A percentile compares a stretch with the other conserved stretches of the same genome.
phyloP scores from a whole-genome alignment of 345 rosid genomes.

The Gossypium stocksii region DNA sequence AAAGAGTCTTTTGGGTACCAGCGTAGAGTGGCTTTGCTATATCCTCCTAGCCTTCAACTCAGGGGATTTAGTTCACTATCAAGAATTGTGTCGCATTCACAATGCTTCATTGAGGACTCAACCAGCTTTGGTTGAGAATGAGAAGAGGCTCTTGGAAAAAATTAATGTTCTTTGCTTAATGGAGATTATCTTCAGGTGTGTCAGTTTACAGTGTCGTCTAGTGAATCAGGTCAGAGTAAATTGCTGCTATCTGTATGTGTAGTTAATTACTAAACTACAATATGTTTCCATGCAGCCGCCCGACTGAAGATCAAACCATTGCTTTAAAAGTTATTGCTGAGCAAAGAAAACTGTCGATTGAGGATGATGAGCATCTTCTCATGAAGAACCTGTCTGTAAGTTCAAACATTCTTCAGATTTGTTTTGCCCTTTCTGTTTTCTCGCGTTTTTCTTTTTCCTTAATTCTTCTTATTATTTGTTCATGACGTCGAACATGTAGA shows the following conservation, averaged over 20 bases:
- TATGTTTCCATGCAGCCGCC: constrained; percentile 56
- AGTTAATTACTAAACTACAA: constrained; percentile 12
- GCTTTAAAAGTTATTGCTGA: constrained; percentile 77
- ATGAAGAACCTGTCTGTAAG: constrained; percentile 97
- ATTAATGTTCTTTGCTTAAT: constrained; percentile 92
- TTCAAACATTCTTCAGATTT: constrained; percentile 8
- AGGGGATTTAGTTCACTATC: constrained; percentile 85
- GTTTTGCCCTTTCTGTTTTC: not conserved
- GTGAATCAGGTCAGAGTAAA: not conserved
- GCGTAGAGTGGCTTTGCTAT: constrained; percentile 92
- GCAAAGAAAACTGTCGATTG: constrained; percentile 76
- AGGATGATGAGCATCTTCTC: constrained; percentile 93
- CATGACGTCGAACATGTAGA: too few relatives aligned
- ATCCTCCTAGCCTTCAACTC: constrained; percentile 86
- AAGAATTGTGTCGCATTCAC: constrained; percentile 81
- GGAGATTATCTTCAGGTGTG: constrained; percentile 94
- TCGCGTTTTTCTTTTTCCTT: not conserved
- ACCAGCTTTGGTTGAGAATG: constrained; percentile 91
- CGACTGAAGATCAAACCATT: constrained; percentile 93
- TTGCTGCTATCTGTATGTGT: not conserved
- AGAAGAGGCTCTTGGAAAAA: constrained; percentile 84
- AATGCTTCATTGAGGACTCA: constrained; percentile 72
- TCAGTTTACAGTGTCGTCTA: constrained; percentile 9
- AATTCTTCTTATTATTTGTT: not conserved
- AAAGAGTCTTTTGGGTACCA: constrained; percentile 79